Base-by-base conservation (phyloP, 345 rosid species). In the Capsella bursapastoris region DNA sequence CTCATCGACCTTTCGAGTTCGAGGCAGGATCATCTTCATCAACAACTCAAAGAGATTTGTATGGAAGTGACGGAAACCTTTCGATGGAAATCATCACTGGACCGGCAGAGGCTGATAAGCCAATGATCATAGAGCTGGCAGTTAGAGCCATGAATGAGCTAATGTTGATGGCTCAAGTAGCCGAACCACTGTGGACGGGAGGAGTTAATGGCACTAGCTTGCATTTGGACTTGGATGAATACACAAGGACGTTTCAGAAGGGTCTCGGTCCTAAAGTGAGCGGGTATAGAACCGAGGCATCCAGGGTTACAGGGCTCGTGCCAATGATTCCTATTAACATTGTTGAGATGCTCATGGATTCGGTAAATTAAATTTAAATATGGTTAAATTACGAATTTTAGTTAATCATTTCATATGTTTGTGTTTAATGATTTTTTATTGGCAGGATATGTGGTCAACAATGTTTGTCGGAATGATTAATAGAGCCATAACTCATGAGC, bases 111-210 rank as follows among this genome's bases (percentile, higher is more conserved):
- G 88, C 82, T 0, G 88, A 87, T 45, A 92, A 86, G 74, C 91
- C 90, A 0, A 72, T 85, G 80, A 78, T 92, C 43, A 77, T 96
- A 7, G 95, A 89, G 82, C 88, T 96, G 6, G 99, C 96, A 0
- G 85, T 88, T 37, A 84, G 83, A 14, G 98, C 99, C 28, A 92
- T 96, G 99, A 96, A 91, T 66, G 99, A 96, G 75, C 72, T 96
- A 0, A 18, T 90, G 44, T 78, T 81, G 68, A 89, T 90, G 98
- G 83, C 92, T 72, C 96, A 87, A 70, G 72, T 84, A 80, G 87
- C 69, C 29, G 96, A 92, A 44, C 98, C 97, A 2, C 76, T 96
- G 41, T 96, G 99, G 99, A 75, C 79, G 41, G 77, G 49, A 11
- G 84, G 85, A 57, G 71, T 78, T 67, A 84, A 89, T 74, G 95